Evolutionary conservation across 805 yeast genomes (phyloP), one percentile per base, ranked within the genome.

Genomic region (Wickerhamiella siamensis): DNA sequence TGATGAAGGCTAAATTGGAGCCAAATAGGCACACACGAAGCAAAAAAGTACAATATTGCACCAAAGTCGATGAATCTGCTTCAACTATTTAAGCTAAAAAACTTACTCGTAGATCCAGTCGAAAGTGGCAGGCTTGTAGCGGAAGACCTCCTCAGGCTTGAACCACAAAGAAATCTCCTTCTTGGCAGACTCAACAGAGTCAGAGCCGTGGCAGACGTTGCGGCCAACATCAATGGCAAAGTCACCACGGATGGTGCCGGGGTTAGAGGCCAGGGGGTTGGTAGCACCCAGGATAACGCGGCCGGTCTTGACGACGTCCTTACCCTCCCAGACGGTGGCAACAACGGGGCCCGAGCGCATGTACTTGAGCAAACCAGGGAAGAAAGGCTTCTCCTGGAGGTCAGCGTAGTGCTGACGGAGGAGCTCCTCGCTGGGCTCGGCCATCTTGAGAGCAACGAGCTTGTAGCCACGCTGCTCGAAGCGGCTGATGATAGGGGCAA

Each of bases 251-350:
- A 91, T 91, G 70, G 99, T 91, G 69, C 99, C 99, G 68, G 97
- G 97, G 55, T 94, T 88, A 58, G 95, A 83, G 58, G 75, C 78
- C 65, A 80, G 74, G 65, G 99, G 98, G 83, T 91, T 88, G 69
- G 98, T 91, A 58, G 98, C 97, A 71, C 99, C 99, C 61, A 91
- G 78, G 66, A 91, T 79, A 60, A 74, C 79, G 73, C 99, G 82
- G 67, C 98, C 98, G 69, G 83, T 94, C 74, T 88, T 87, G 68
- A 91, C 98, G 66, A 78, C 98, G 63, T 91, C 96, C 75, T 87
- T 91, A 70, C 99, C 99, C 72, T 91, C 97, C 99, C 99, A 91
- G 59, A 87, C 96, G 65, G 95, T 91, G 59, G 98, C 98, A 60
- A 88, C 77, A 57, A 91, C 81, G 64, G 99, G 99, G 59, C 99